Evolutionary conservation across 352 stramenopile genomes (phyloP).

Genomic region (Elongisporangium undulatum): DNA sequence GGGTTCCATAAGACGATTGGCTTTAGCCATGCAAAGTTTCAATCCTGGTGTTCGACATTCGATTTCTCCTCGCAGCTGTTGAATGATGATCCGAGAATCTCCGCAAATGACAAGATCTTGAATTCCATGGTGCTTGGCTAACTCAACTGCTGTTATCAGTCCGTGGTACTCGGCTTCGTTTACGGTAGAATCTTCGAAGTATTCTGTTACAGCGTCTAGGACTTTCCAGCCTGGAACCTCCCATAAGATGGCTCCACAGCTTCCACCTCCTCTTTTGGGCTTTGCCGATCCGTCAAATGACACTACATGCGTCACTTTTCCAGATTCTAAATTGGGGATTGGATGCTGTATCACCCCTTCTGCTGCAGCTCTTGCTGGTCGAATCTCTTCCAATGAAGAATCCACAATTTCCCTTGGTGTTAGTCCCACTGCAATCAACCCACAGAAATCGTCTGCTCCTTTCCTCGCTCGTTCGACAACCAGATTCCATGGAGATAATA

Average conservation of each 20-base stretch:
- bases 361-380: no score
- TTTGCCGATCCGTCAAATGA: constrained; percentile 16
- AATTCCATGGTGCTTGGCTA: background rate
- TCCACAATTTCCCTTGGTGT: no score
- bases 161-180: constrained; percentile 19
- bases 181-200: constrained; percentile 1
- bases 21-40: background rate
- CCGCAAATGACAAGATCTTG: constrained; percentile 1
- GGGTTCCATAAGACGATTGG: no score
- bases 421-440: background rate
- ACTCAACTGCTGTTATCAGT: constrained; percentile 1
- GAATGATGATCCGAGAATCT: constrained; percentile 8
- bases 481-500: constrained; percentile 5
- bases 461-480: background rate
- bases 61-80: constrained; percentile 4
- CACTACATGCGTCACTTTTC: constrained; percentile 2
- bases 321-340: background rate
- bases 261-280: constrained; percentile 3
- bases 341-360: no score
- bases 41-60: constrained; percentile 2
- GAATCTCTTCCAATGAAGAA: no score
- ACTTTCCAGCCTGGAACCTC: constrained; percentile 8
- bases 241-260: constrained; percentile 11
- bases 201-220: background rate
- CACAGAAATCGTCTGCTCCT: background rate